Percentiles rank a stretch among this genome's conserved stretches.
phyloP scores from a whole-genome alignment of 2,329 filamentous ascomycete genomes.

The Trichoderma gracile region DNA sequence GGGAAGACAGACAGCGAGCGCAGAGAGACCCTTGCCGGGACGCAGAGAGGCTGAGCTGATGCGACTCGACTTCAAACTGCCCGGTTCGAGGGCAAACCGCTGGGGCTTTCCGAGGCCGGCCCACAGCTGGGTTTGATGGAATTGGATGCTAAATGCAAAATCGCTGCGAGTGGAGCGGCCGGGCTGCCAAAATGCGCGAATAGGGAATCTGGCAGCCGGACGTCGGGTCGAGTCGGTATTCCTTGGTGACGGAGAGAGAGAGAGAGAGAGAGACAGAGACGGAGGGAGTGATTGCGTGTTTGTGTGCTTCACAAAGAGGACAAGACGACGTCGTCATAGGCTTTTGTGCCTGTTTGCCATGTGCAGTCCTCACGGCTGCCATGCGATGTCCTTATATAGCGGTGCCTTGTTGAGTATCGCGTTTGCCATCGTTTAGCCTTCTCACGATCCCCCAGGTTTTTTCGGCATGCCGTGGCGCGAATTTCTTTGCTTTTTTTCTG shows the following conservation, averaged over 20 bases:
- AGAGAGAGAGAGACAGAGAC: neutral
- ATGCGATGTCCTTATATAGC: too few species aligned
- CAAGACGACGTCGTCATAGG: too few species aligned
- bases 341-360: too few species aligned
- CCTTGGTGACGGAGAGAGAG: neutral
- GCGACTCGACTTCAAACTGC: neutral
- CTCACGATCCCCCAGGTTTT: too few species aligned
- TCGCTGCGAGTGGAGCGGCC: conserved; percentile 17
- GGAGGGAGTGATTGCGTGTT: too few species aligned
- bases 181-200: conserved; percentile 23
- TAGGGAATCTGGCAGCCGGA: conserved; percentile 17
- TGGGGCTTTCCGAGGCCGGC: conserved; percentile 11
- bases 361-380: too few species aligned
- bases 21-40: conserved; percentile 5
- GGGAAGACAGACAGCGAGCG: neutral
- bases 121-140: conserved; percentile 12
- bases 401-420: too few species aligned
- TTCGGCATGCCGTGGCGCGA: too few species aligned
- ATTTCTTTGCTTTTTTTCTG: neutral
- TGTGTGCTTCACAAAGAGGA: too few species aligned
- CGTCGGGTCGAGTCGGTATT: conserved; percentile 23
- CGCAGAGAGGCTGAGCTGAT: neutral
- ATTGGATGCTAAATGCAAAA: conserved; percentile 2
- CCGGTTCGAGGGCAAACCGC: conserved; percentile 12
- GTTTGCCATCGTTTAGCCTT: too few species aligned